A percentile compares a stretch with the other conserved stretches of the same genome.
Conservation (phyloP, 2,329 filamentous ascomycete genomes). For the Clarireedia paspali region DNA sequence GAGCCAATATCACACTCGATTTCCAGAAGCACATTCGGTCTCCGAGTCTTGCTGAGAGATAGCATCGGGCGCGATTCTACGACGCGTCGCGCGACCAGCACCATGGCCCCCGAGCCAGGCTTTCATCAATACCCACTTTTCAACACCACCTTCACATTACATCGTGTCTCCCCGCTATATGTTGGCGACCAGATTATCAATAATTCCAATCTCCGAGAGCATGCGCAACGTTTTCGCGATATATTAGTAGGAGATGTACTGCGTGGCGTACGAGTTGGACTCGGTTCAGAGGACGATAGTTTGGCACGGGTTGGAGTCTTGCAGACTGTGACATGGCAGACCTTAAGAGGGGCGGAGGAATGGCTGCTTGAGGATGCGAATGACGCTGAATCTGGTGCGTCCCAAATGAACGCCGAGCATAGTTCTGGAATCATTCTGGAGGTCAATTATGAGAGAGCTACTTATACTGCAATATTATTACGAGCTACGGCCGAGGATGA, state of each 20-base stretch:
- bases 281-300: constrained; percentile 29
- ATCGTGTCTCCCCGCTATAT: constrained; percentile 39
- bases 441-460: constrained; percentile 26
- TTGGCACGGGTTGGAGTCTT: constrained; percentile 33
- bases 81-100: neutral
- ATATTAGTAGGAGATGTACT: constrained; percentile 38
- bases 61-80: neutral
- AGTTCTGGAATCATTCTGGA: constrained; percentile 22
- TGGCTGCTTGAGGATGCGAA: constrained; percentile 19
- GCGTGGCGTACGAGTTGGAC: constrained; percentile 37
- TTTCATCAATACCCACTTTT: constrained; percentile 35
- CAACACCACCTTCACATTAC: constrained; percentile 36
- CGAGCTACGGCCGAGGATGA: constrained; percentile 10
- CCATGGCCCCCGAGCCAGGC: constrained; percentile 2
- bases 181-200: constrained; percentile 30
- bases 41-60: neutral
- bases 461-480: constrained; percentile 25
- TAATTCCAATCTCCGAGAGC: constrained; percentile 28
- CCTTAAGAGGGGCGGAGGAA: constrained; percentile 34
- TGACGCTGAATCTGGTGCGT: neutral
- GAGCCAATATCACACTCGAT: too few species aligned
- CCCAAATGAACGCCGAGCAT: constrained; percentile 11
- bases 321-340: constrained; percentile 34
- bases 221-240: constrained; percentile 35
- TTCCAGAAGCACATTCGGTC: too few species aligned